A percentile compares a stretch with the other conserved stretches of the same genome.
phyloP scores from a whole-genome alignment of 768 basidiomycete species.

The Nidula microcarpa region DNA sequence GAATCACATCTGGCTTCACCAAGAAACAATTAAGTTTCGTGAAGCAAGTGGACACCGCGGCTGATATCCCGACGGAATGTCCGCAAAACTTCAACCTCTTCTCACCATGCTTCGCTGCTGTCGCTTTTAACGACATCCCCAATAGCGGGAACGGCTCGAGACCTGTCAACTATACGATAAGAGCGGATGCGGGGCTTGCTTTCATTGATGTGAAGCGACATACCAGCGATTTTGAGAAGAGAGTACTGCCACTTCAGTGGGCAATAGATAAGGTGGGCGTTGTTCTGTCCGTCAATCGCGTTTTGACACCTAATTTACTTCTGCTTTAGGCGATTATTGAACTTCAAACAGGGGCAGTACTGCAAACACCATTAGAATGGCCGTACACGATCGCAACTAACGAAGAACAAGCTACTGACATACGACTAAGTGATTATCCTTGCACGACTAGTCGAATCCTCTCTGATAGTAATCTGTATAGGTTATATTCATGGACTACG shows the following conservation, averaged over 20 bases:
- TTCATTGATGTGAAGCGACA: conserved; percentile 66
- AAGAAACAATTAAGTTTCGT: conserved; percentile 44
- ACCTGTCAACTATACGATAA: conserved; percentile 65
- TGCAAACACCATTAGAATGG: conserved; percentile 66
- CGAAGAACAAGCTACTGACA: conserved; percentile 49
- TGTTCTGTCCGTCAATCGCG: not conserved
- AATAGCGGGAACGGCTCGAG: conserved; percentile 20
- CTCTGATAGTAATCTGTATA: no score
- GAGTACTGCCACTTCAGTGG: conserved; percentile 73
- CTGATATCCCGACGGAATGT: conserved; percentile 53
- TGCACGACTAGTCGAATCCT: no score
- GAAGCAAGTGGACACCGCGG: conserved; percentile 39
- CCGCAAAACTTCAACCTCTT: conserved; percentile 72
- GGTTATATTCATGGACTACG: conserved; percentile 64
- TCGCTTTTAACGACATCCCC: conserved; percentile 61
- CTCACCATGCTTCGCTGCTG: conserved; percentile 67
- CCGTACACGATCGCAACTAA: conserved; percentile 70
- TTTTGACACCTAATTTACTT: not conserved
- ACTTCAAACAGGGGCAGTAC: conserved; percentile 52
- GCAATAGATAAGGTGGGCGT: conserved; percentile 69
- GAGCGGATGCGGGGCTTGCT: conserved; percentile 60
- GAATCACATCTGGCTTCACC: conserved; percentile 51
- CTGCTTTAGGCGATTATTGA: conserved; percentile 63
- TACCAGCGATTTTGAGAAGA: conserved; percentile 63
- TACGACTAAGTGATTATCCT: conserved; percentile 60